phyloP scores from a whole-genome alignment of 2,329 filamentous ascomycete genomes.

The Mycosphaerella sp. region DNA sequence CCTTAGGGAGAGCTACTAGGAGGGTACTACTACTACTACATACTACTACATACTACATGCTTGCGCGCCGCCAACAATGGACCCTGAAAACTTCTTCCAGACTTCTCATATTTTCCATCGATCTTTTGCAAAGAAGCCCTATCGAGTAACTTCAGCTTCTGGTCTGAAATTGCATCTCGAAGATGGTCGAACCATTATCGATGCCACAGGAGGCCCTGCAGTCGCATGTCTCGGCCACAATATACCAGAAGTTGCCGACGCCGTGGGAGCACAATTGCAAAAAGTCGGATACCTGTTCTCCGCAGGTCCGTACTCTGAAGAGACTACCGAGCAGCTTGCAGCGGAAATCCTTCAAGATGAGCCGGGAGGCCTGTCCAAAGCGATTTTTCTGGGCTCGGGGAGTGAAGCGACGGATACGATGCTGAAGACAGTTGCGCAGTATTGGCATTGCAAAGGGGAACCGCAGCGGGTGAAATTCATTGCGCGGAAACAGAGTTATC shows the following conservation, averaged over 20 bases:
- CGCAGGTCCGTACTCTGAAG: constrained; percentile 3
- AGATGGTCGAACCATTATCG: neutral
- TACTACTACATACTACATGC: no score
- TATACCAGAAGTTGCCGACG: neutral
- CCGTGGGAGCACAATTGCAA: neutral
- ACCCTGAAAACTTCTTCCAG: neutral
- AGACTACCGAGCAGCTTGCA: constrained; percentile 45
- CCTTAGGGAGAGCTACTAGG: no score
- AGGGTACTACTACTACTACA: no score
- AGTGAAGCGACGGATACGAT: constrained; percentile 42
- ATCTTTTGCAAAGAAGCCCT: neutral
- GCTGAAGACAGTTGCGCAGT: constrained; percentile 45
- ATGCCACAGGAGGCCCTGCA: constrained; percentile 1
- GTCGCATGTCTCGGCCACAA: constrained; percentile 2
- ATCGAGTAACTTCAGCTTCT: neutral
- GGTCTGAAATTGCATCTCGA: neutral
- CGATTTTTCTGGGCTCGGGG: constrained; percentile 16
- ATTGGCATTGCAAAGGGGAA: constrained; percentile 37
- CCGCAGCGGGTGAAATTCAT: constrained; percentile 39
- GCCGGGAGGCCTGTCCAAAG: constrained; percentile 6
- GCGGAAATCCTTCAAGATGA: constrained; percentile 41
- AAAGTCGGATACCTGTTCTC: neutral
- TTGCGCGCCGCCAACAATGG: neutral
- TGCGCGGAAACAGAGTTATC: constrained; percentile 41
- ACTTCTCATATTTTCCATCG: constrained; percentile 2